These are phyloP conservation scores for Quercus mongolica DNA, from an alignment of 306 rosid genomes.

Conservation along the genomic window DNA sequence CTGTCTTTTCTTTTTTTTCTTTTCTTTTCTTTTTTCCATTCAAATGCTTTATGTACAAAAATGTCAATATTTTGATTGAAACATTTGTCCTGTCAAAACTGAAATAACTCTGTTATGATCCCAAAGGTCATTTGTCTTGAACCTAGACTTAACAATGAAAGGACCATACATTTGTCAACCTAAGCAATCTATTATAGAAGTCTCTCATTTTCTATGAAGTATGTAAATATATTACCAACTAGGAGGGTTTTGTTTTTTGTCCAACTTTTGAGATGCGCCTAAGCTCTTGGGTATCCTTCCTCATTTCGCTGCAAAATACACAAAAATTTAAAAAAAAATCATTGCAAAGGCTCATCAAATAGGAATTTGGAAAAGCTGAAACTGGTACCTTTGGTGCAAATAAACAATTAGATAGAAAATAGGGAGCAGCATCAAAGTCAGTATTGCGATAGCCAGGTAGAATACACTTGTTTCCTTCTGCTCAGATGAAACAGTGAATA, in stretches of 20 bases:
- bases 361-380: slow-evolving; percentile 12
- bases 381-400: slow-evolving; percentile 70
- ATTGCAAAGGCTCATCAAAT: neutral
- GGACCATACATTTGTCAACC: neutral
- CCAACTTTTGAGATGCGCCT: slow-evolving; percentile 65
- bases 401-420: slow-evolving; percentile 78
- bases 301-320: slow-evolving; percentile 63
- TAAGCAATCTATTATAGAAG: neutral
- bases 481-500: slow-evolving; percentile 18
- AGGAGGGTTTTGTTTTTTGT: slow-evolving; percentile 60
- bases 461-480: slow-evolving; percentile 69
- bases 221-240: slow-evolving; percentile 39
- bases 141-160: neutral
- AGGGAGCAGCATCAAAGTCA: slow-evolving; percentile 90
- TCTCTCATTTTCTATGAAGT: neutral
- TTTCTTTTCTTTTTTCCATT: neutral
- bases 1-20: neutral
- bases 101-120: neutral
- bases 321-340: slow-evolving; percentile 12
- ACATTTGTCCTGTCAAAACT: neutral
- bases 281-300: slow-evolving; percentile 63
- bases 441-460: slow-evolving; percentile 65
- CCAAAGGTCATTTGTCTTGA: neutral
- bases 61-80: neutral
- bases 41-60: neutral